These are phyloP conservation scores for Leucaena leucocephala DNA, from an alignment of 306 rosid species.

Conservation along the genomic window DNA sequence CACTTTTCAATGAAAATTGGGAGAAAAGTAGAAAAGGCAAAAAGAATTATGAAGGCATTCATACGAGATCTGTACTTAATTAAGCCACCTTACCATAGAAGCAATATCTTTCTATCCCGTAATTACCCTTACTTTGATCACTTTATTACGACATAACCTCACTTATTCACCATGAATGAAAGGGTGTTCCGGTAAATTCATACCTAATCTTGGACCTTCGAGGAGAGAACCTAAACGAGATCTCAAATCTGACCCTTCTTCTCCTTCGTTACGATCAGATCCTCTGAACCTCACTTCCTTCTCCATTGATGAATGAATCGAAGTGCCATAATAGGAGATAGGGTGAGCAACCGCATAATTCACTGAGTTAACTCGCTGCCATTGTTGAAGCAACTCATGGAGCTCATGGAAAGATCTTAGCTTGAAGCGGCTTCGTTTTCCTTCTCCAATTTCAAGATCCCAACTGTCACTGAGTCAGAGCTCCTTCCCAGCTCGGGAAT, in stretches of 20 bases:
- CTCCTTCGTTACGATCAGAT: conserved; percentile 34
- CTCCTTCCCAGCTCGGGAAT: conserved; percentile 75
- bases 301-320: neutral
- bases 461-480: conserved; percentile 41
- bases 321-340: neutral
- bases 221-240: conserved; percentile 22
- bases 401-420: conserved; percentile 41
- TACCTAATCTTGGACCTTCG: neutral
- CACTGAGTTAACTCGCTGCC: conserved; percentile 54
- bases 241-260: conserved; percentile 30
- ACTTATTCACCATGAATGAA: neutral
- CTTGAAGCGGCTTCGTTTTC: conserved; percentile 26
- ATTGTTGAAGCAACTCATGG: conserved; percentile 25
- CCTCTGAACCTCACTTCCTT: conserved; percentile 16
- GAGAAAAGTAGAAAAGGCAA: neutral
- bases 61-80: conserved; percentile 17
- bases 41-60: neutral
- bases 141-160: neutral
- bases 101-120: neutral
- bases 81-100: neutral
- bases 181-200: conserved; percentile 38
- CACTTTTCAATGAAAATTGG: neutral
- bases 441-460: conserved; percentile 37
- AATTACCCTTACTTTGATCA: conserved; percentile 18
- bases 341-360: conserved; percentile 4